Evolutionary conservation across 306 rosid species (phyloP).

Genomic region (Coriaria nepalensis): DNA sequence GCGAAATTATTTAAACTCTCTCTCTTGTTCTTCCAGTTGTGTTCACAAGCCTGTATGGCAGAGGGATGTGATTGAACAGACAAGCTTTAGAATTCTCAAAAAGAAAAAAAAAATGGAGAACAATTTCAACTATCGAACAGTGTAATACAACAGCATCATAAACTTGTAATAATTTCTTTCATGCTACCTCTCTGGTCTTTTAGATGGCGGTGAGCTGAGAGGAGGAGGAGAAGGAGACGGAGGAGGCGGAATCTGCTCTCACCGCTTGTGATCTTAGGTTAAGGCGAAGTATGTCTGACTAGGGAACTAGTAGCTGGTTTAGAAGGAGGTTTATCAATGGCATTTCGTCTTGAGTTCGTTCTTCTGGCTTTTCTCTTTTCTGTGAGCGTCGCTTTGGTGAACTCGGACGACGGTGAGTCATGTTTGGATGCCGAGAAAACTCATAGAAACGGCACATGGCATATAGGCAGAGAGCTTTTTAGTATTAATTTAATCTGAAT

Average conservation of each 20-base stretch:
- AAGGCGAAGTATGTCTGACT: too few relatives aligned
- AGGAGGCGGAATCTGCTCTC: not conserved
- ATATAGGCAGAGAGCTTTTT: too few relatives aligned
- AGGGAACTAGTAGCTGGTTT: not conserved
- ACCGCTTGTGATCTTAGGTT: too few relatives aligned
- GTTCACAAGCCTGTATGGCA: constrained; percentile 25
- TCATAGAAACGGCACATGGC: not conserved
- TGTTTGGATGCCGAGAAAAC: constrained; percentile 8
- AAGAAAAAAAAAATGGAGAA: constrained; percentile 2
- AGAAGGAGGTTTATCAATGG: constrained; percentile 23
- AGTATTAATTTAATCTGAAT: too few relatives aligned
- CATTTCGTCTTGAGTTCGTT: constrained; percentile 37
- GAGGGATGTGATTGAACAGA: constrained; percentile 73
- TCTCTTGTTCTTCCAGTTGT: constrained; percentile 30
- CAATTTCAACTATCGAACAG: too few relatives aligned
- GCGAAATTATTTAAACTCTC: constrained; percentile 45
- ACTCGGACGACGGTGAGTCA: constrained; percentile 73
- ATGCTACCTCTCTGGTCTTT: constrained; percentile 5
- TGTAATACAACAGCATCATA: too few relatives aligned
- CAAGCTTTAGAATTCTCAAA: constrained; percentile 20
- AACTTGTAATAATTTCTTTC: not conserved
- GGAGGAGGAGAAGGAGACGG: constrained; percentile 1
- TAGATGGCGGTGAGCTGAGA: constrained; percentile 12
- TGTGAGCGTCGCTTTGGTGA: constrained; percentile 33
- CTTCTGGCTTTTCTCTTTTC: constrained; percentile 34